A percentile compares a stretch with the other conserved stretches of the same genome.
These are phyloP conservation scores for Daldinia caldariorum DNA, from an alignment of 495 filamentous ascomycete species.

Conservation along the genomic window DNA sequence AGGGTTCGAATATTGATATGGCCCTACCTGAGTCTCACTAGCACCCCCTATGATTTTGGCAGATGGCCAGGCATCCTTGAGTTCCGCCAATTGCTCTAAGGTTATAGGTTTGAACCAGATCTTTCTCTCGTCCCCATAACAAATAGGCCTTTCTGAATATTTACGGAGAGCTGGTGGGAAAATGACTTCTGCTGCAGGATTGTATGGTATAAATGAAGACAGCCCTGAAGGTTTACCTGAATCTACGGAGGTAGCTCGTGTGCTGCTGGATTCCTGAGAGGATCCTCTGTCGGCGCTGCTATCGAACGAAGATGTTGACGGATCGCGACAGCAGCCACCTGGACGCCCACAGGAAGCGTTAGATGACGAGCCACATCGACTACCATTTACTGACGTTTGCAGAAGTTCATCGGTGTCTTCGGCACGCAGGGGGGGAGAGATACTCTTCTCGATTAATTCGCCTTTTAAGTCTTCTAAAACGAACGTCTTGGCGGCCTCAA, in stretches of 20 bases:
- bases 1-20: background rate
- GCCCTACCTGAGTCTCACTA: slow-evolving; percentile 75
- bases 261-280: slow-evolving; percentile 19
- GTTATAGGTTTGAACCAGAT: slow-evolving; percentile 84
- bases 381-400: slow-evolving; percentile 59
- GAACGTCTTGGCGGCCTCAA: slow-evolving; percentile 80
- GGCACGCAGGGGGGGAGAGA: slow-evolving; percentile 63
- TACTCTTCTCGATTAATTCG: slow-evolving; percentile 48
- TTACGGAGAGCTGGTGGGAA: slow-evolving; percentile 80
- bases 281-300: slow-evolving; percentile 22
- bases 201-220: slow-evolving; percentile 80
- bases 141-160: slow-evolving; percentile 74
- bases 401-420: slow-evolving; percentile 53
- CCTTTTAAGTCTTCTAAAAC: slow-evolving; percentile 58
- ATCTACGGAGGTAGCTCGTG: slow-evolving; percentile 27
- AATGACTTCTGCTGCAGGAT: slow-evolving; percentile 82
- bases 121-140: slow-evolving; percentile 83
- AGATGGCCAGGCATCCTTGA: slow-evolving; percentile 79
- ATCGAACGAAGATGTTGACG: slow-evolving; percentile 36
- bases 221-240: slow-evolving; percentile 62
- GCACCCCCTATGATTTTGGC: slow-evolving; percentile 87
- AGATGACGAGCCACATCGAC: slow-evolving; percentile 58
- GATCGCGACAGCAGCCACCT: slow-evolving; percentile 55
- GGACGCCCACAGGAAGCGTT: slow-evolving; percentile 58
- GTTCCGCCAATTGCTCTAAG: slow-evolving; percentile 77